phyloP scores from a whole-genome alignment of 805 yeast genomes.

The Yarrowia deformans region DNA sequence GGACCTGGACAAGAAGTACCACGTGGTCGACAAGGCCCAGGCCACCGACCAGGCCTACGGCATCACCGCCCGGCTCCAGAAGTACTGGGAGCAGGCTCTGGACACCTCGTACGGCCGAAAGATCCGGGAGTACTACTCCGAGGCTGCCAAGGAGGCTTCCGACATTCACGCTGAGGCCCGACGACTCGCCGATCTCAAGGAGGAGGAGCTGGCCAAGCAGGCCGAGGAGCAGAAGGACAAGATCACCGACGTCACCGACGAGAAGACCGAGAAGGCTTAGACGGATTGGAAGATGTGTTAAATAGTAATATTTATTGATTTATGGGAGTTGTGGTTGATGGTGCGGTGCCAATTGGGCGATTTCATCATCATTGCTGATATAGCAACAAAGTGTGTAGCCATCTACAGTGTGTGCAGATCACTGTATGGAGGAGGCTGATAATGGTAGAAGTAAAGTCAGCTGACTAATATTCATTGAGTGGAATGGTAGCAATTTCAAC shows the following conservation, averaged over 20 bases:
- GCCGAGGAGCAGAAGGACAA: constrained; percentile 12
- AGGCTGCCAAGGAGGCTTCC: constrained; percentile 61
- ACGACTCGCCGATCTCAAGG: constrained; percentile 68
- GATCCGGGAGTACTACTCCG: constrained; percentile 66
- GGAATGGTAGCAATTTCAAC: no score
- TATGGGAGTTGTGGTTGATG: background rate
- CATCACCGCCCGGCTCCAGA: constrained; percentile 53
- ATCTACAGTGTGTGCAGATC: no score
- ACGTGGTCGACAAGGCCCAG: constrained; percentile 62
- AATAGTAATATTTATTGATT: constrained; percentile 23
- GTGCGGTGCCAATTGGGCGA: no score
- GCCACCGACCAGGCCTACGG: constrained; percentile 55
- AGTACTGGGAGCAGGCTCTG: constrained; percentile 52
- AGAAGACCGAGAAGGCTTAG: constrained; percentile 30
- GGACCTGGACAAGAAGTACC: constrained; percentile 66
- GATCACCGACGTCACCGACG: constrained; percentile 10
- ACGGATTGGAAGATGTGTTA: no score
- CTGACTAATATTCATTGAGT: no score
- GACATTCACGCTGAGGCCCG: constrained; percentile 78
- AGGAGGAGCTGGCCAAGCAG: constrained; percentile 37
- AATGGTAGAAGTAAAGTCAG: no score
- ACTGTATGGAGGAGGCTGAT: no score
- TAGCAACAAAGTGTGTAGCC: no score
- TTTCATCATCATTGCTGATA: no score
- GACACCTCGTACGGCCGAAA: constrained; percentile 59